phyloP scores from a whole-genome alignment of 345 rosid genomes.

The Gynandropsis gynandra region DNA sequence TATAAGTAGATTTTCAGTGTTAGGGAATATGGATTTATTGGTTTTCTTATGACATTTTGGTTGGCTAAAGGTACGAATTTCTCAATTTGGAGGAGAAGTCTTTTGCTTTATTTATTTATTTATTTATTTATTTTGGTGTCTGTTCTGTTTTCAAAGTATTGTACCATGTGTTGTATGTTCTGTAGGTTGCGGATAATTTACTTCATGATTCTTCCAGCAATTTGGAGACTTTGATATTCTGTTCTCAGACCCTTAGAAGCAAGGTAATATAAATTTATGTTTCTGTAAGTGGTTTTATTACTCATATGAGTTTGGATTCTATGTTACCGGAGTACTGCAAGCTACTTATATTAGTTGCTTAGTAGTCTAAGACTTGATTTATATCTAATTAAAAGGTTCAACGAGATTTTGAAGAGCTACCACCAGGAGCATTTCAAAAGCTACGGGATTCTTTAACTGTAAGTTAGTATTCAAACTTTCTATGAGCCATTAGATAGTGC shows the following conservation, averaged over 20 bases:
- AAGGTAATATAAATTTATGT: conserved; percentile 48
- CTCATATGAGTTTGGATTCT: neutral
- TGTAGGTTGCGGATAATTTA: conserved; percentile 95
- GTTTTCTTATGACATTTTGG: neutral
- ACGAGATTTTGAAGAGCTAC: conserved; percentile 95
- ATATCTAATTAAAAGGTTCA: conserved; percentile 57
- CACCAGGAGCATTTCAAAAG: conserved; percentile 84
- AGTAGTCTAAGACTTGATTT: neutral
- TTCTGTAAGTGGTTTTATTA: conserved; percentile 9
- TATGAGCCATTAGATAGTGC: conserved; percentile 8
- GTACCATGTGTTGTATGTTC: conserved; percentile 11
- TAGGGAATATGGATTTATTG: conserved; percentile 4
- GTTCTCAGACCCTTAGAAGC: conserved; percentile 99
- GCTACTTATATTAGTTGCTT: conserved; percentile 12
- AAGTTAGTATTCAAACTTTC: conserved; percentile 24
- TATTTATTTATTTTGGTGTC: neutral
- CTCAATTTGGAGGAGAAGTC: no score
- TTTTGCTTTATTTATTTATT: neutral
- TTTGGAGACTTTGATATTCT: conserved; percentile 90
- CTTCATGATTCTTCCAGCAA: conserved; percentile 96
- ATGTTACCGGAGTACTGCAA: conserved; percentile 1
- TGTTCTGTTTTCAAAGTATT: neutral
- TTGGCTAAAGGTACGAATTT: neutral
- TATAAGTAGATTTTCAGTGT: conserved; percentile 15
- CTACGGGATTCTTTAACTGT: conserved; percentile 78